Evolutionary conservation across 1,139 yeast species (phyloP), one percentile per base, ranked within the genome.

Genomic region (Nakaseomyces uthaithaninus): DNA sequence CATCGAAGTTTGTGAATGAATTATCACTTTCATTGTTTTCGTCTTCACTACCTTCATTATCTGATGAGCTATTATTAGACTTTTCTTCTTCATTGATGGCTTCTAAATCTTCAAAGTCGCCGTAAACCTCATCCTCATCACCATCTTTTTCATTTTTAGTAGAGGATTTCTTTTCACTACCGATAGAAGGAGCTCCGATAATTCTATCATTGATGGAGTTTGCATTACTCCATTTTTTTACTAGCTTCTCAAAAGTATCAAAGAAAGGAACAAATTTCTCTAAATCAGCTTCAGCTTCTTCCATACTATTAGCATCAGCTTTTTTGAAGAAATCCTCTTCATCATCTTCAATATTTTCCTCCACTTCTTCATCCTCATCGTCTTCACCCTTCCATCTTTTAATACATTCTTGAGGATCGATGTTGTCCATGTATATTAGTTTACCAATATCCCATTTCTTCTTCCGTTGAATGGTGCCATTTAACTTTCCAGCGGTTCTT

Each of bases 91-190:
- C 37, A 18, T 34, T 30, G 27, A 36, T 37, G n/a, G 36, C 74
- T 59, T 82, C 93, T 39, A 80, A 66, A 59, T 81, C 93, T 60
- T 84, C 94, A 55, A 81, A 83, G 52, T 83, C 94, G 38, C 91
- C 94, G 53, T 72, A 78, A 0, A 74, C 62, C 48, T 77, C 85
- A 37, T 72, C 77, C 9, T 67, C 74, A 3, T 65, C 75, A 11
- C 62, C 72, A 2, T 54, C 67, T 17, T 60, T 70, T 8, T 51
- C 66, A 14, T 22, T 14, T n/a, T 54, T 68, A 8, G 51, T 64
- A 3, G 45, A 53, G 2, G 55, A 68, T 12, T 63, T 66, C 5
- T 56, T 68, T n/a, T n/a, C n/a, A 7, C 58, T 67, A 23, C 44
- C 46, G 3, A 69, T 41, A 44, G 72, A 74, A 0, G 93, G 85